phyloP scores from a whole-genome alignment of 345 rosid species.

The Eucalyptus pumila region DNA sequence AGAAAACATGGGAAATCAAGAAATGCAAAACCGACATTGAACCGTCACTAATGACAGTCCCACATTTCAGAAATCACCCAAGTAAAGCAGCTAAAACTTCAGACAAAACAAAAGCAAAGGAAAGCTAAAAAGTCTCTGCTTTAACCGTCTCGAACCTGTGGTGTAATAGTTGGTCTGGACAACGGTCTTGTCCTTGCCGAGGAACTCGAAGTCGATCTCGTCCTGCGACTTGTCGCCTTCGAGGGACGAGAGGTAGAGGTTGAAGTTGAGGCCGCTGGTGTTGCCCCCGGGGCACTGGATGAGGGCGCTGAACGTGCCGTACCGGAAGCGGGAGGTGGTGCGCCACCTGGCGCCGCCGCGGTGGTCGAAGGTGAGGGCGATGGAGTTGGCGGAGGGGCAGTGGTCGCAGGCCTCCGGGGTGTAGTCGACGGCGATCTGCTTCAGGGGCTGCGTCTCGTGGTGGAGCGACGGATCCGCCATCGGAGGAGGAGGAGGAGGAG shows the following conservation, averaged over 20 bases:
- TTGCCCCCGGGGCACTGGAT: constrained; percentile 41
- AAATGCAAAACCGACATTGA: not conserved
- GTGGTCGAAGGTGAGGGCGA: constrained; percentile 39
- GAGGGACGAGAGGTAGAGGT: constrained; percentile 45
- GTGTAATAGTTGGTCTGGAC: constrained; percentile 43
- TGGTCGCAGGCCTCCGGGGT: constrained; percentile 50
- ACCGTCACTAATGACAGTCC: not conserved
- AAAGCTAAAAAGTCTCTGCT: not conserved
- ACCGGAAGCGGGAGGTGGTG: constrained; percentile 41
- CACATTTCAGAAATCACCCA: not conserved
- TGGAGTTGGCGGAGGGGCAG: constrained; percentile 31
- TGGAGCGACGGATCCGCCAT: constrained; percentile 40
- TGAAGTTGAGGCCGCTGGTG: constrained; percentile 63
- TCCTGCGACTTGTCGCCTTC: constrained; percentile 62
- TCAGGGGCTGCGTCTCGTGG: constrained; percentile 29
- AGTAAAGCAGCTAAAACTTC: not conserved
- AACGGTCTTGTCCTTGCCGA: constrained; percentile 38
- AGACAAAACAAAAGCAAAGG: not conserved
- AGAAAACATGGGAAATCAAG: not conserved
- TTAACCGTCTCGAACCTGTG: constrained; percentile 5
- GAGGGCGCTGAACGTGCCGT: constrained; percentile 44
- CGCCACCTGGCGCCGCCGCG: constrained; percentile 62
- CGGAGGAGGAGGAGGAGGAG: not conserved
- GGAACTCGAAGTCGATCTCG: constrained; percentile 63
- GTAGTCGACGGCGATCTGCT: constrained; percentile 45